A percentile compares a stretch with the other conserved stretches of the same genome.
Conservation (phyloP, 2,329 filamentous ascomycete genomes). For the Tolypocladium sp. region DNA sequence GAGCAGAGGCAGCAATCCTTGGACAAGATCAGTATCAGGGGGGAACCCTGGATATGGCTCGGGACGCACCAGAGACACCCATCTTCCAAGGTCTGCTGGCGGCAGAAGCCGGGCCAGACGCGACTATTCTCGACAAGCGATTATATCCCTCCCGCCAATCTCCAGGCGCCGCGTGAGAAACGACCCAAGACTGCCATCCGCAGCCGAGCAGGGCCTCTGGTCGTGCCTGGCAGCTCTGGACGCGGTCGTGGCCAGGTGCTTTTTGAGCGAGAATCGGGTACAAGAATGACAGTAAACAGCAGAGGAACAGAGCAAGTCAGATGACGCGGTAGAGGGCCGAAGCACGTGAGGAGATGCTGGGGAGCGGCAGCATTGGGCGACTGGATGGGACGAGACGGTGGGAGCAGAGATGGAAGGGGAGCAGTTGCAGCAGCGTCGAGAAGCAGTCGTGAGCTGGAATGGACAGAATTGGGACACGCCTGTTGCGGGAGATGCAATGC, state of each 20-base stretch:
- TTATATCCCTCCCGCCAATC: background rate
- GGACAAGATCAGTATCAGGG: slow-evolving; percentile 9
- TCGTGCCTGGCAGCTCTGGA: background rate
- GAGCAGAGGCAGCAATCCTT: slow-evolving; percentile 79
- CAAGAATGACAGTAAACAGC: background rate
- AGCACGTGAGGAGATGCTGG: background rate
- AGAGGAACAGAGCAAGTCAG: background rate
- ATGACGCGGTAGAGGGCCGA: background rate
- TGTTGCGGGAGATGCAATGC: background rate
- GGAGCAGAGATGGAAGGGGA: background rate
- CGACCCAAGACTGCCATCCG: background rate
- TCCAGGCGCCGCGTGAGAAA: background rate
- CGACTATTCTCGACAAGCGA: background rate
- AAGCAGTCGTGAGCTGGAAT: background rate
- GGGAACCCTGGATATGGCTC: background rate
- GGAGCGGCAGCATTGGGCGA: background rate
- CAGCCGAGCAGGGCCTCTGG: background rate
- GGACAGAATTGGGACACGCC: background rate
- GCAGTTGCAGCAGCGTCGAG: background rate
- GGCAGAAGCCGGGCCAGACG: background rate
- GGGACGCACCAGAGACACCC: slow-evolving; percentile 25
- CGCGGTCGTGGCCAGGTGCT: background rate
- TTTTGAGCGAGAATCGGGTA: background rate
- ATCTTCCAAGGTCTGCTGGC: slow-evolving; percentile 12
- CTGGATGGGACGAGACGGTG: background rate